Conservation (phyloP, 768 basidiomycete genomes). For the Suillus subaureus region DNA sequence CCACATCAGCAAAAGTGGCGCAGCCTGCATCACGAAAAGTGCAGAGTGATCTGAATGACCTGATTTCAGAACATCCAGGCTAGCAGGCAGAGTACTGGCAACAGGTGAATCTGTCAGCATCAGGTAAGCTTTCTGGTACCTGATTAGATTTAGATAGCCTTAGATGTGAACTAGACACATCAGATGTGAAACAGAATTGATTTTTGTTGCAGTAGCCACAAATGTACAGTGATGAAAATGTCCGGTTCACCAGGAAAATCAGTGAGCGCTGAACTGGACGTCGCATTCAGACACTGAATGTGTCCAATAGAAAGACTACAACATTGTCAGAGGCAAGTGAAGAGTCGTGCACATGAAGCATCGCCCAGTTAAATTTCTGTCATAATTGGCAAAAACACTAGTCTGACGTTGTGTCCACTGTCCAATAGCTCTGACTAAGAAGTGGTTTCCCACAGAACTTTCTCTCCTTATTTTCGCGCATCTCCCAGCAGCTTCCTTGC, state of each 20-base stretch:
- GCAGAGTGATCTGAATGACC: neutral
- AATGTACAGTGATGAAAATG: no score
- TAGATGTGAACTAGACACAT: neutral
- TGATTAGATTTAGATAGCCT: neutral
- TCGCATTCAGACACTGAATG: no score
- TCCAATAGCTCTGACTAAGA: neutral
- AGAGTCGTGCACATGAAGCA: no score
- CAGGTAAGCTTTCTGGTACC: neutral
- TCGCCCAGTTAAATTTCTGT: no score
- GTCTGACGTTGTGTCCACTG: constrained; percentile 35
- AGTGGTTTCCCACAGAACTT: constrained; percentile 72
- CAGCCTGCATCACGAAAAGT: constrained; percentile 1
- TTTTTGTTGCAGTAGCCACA: no score
- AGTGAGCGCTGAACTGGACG: no score
- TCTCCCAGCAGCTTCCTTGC: constrained; percentile 56
- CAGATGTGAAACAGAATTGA: no score
- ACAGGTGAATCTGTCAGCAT: neutral
- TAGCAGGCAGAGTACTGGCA: neutral
- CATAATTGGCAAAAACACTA: no score
- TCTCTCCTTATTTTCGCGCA: constrained; percentile 69
- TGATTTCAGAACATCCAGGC: neutral
- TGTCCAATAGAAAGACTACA: no score
- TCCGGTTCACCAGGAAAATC: no score
- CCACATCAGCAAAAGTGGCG: no score
- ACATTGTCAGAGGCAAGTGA: no score